Evolutionary conservation across 768 basidiomycete genomes (phyloP), one percentile per base, ranked within the genome.

Genomic region (Dictyophora rubrovolvata): DNA sequence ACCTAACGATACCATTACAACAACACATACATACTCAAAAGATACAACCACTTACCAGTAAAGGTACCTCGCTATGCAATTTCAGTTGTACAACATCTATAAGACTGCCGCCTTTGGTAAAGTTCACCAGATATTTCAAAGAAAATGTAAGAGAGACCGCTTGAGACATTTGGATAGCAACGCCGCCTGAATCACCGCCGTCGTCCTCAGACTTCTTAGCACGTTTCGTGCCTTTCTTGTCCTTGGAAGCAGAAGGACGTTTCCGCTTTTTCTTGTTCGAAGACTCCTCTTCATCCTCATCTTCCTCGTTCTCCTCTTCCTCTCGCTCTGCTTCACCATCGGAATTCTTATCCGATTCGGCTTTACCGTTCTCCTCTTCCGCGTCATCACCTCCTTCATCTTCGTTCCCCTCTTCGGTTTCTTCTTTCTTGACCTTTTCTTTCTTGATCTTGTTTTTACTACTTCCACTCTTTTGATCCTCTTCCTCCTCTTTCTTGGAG

Each of bases 111-210:
- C 88, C 90, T 79, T 96, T 98, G 55, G 92, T 83, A 67, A 99
- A 98, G 75, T 96, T 97, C 71, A 89, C 86, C 28, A 98, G 85
- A 73, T 98, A 99, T 72, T 97, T 98, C 65, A 98, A 77, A 34
- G 90, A 93, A 77, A 98, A 98, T 1, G 93, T 97, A 53, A 98
- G 77, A 48, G 84, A 81, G 62, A 99, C 95, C 63, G 89, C 84
- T 69, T 88, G 85, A 68, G 92, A 90, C 80, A 96, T 87, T 72
- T 89, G 83, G 68, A 96, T 87, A 62, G 74, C 70, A 52, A 95
- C 86, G n/a, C 75, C 77, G 50, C 77, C 81, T 12, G 74, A 73
- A 0, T 68, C 68, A 14, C 76, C 75, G 1, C 75, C 71, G 4
- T 81, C 80, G 1, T 80, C 78, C 18, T 83, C 57, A 35, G 55